A percentile compares a stretch with the other conserved stretches of the same genome.
phyloP scores from a whole-genome alignment of 495 filamentous ascomycete species.

The Penicillium simplicissimum region DNA sequence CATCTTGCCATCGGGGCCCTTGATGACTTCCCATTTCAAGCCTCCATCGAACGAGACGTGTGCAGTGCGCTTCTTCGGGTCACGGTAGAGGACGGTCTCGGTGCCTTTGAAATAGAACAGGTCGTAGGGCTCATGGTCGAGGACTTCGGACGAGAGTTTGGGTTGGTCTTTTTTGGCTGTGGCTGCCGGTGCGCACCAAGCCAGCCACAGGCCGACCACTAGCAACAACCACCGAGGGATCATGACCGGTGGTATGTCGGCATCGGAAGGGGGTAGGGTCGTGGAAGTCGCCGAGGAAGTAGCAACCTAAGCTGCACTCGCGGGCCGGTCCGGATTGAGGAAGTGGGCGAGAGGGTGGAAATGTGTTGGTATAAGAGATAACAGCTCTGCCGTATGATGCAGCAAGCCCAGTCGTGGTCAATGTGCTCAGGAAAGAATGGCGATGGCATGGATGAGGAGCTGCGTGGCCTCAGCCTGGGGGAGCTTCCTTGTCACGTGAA shows the following conservation, averaged over 20 bases:
- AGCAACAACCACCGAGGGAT: slow-evolving; percentile 45
- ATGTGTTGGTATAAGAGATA: not conserved
- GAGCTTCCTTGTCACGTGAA: slow-evolving; percentile 38
- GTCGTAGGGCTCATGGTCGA: slow-evolving; percentile 61
- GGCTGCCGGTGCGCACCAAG: slow-evolving; percentile 30
- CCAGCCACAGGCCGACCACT: slow-evolving; percentile 39
- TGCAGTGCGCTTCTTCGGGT: slow-evolving; percentile 53
- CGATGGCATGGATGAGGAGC: slow-evolving; percentile 21
- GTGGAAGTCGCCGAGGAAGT: not conserved
- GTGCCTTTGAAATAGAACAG: slow-evolving; percentile 88
- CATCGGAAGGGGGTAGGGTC: slow-evolving; percentile 33
- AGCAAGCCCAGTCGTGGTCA: not conserved
- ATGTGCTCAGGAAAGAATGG: slow-evolving; percentile 14
- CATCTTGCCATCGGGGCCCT: slow-evolving; percentile 54
- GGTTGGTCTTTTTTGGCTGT: slow-evolving; percentile 54
- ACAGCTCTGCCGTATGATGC: not conserved
- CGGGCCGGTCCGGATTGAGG: slow-evolving; percentile 22
- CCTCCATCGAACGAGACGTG: slow-evolving; percentile 79
- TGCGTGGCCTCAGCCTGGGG: slow-evolving; percentile 36
- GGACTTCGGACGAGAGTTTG: slow-evolving; percentile 51
- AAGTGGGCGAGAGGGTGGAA: not conserved
- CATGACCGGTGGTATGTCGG: slow-evolving; percentile 37
- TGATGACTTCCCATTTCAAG: slow-evolving; percentile 64
- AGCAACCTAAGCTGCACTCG: slow-evolving; percentile 14
- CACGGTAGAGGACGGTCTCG: slow-evolving; percentile 70